Percentiles rank a stretch among this genome's conserved stretches.
phyloP scores from a whole-genome alignment of 768 basidiomycete genomes.

The Leucocoprinus birnbaumii region DNA sequence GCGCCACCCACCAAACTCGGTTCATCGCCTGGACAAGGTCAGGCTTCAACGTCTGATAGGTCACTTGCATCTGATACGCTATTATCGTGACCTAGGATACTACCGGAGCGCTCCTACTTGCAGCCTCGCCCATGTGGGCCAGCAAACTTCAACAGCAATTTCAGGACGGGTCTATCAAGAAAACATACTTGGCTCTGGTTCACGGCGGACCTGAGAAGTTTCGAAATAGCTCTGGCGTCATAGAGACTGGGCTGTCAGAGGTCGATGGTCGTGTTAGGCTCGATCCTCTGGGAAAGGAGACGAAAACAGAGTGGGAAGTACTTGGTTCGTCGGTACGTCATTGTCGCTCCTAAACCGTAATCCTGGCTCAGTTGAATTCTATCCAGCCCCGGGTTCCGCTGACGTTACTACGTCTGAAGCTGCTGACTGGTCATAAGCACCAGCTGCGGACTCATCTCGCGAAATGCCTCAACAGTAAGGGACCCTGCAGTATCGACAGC shows the following conservation, averaged over 20 bases:
- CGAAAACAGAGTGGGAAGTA: conserved; percentile 56
- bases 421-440: conserved; percentile 66
- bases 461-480: conserved; percentile 43
- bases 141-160: conserved; percentile 58
- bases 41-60: conserved; percentile 2
- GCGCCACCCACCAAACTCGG: conserved; percentile 34
- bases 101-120: conserved; percentile 61
- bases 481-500: neutral
- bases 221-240: conserved; percentile 31
- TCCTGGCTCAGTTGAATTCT: conserved; percentile 5
- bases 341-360: neutral
- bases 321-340: conserved; percentile 54
- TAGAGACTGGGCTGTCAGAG: conserved; percentile 39
- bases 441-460: conserved; percentile 69
- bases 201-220: conserved; percentile 50
- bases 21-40: conserved; percentile 72
- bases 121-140: conserved; percentile 38
- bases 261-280: conserved; percentile 45
- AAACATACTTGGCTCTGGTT: conserved; percentile 66
- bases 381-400: conserved; percentile 41
- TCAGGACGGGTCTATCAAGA: conserved; percentile 39
- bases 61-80: neutral
- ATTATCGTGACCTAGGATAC: conserved; percentile 39
- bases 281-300: conserved; percentile 28
- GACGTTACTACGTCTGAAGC: conserved; percentile 52